These are phyloP conservation scores for Aurantiochytrium sp. DNA, from an alignment of 108 stramenopile species.

Conservation along the genomic window DNA sequence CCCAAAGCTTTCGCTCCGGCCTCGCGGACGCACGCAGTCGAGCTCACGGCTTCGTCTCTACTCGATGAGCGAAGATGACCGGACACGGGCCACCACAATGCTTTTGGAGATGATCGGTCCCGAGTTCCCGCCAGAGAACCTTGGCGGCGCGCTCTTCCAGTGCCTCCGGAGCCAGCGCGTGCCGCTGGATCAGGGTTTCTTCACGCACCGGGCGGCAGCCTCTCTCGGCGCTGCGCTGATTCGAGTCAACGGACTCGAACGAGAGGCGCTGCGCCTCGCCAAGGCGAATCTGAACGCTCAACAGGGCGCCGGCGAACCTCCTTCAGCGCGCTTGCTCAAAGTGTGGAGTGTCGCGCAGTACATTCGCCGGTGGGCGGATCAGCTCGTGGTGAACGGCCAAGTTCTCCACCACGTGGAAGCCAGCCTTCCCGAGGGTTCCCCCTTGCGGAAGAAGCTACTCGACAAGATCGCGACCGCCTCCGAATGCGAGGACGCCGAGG, in stretches of 20 bases:
- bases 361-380: constrained; percentile 16
- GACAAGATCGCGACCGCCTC: background rate
- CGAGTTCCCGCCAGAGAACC: background rate
- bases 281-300: background rate
- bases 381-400: constrained; percentile 27
- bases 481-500: background rate
- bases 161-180: background rate
- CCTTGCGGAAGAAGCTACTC: background rate
- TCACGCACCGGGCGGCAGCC: constrained; percentile 8
- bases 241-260: background rate
- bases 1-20: background rate
- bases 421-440: background rate
- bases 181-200: constrained; percentile 12
- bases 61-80: constrained; percentile 16
- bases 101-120: background rate
- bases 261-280: constrained; percentile 6
- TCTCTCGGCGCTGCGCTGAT: background rate
- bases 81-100: background rate
- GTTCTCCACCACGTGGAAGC: constrained; percentile 12
- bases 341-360: constrained; percentile 8
- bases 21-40: background rate
- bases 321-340: background rate
- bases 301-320: background rate
- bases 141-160: constrained; percentile 1
- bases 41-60: background rate